phyloP scores from a whole-genome alignment of 805 yeast species.

The Candida khao-thaluensis region DNA sequence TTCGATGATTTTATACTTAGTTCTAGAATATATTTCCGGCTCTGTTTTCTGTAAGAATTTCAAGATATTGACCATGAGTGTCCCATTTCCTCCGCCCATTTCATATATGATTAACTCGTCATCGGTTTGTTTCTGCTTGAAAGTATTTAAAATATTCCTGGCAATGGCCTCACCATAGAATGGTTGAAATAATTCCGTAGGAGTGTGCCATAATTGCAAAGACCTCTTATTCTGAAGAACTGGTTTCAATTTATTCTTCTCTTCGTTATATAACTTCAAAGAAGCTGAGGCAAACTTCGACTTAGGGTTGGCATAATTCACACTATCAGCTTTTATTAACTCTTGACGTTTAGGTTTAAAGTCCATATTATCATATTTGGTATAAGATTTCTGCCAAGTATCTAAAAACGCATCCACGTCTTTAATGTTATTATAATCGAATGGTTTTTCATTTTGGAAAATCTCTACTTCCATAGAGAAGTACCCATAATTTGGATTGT shows the following conservation, averaged over 20 bases:
- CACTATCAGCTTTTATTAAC: conserved; percentile 13
- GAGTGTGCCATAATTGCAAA: conserved; percentile 84
- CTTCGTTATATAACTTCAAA: conserved; percentile 16
- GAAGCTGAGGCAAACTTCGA: conserved; percentile 30
- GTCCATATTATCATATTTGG: conserved; percentile 42
- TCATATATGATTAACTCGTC: conserved; percentile 73
- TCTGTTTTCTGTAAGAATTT: conserved; percentile 59
- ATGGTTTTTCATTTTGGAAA: conserved; percentile 64
- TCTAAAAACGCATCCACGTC: conserved; percentile 71
- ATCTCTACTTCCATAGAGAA: conserved; percentile 77
- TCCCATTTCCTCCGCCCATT: conserved; percentile 90
- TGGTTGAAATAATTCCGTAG: conserved; percentile 82
- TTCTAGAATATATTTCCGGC: conserved; percentile 70
- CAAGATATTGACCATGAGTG: conserved; percentile 72
- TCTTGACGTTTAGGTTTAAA: conserved; percentile 14
- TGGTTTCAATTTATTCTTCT: conserved; percentile 23
- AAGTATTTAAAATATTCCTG: conserved; percentile 68
- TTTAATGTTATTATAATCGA: conserved; percentile 54
- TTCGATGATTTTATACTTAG: conserved; percentile 71
- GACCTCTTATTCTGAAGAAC: conserved; percentile 33
- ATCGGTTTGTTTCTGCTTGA: conserved; percentile 36
- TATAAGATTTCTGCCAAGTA: conserved; percentile 64
- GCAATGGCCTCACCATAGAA: conserved; percentile 86
- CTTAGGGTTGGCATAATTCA: conserved; percentile 17
- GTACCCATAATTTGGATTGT: conserved; percentile 81